Conservation (phyloP, 805 yeast genomes). For the Cyberlindnera subsufficiens region DNA sequence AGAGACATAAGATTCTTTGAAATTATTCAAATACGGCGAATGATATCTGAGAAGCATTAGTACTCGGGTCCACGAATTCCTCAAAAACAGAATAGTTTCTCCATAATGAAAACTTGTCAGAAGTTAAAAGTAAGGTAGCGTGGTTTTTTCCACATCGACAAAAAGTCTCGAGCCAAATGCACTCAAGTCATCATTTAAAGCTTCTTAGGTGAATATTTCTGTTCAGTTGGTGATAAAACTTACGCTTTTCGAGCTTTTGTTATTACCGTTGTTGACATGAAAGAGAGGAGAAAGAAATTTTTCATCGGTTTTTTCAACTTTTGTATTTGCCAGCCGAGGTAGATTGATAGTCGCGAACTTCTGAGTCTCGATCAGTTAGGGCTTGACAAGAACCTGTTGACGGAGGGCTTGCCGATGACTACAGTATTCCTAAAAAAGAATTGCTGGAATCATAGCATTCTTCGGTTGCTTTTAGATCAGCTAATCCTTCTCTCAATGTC, state of each 20-base stretch:
- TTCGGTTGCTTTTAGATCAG: no score
- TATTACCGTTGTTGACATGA: no score
- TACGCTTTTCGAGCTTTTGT: neutral
- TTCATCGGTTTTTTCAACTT: no score
- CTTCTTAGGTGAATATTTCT: neutral
- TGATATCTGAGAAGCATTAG: slow-evolving; percentile 6
- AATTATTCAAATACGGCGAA: no score
- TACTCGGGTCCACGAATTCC: slow-evolving; percentile 2
- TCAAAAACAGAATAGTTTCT: neutral
- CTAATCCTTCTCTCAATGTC: neutral
- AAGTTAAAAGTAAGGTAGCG: slow-evolving; percentile 85
- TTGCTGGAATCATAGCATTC: no score
- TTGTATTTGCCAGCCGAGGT: no score
- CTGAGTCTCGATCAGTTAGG: neutral
- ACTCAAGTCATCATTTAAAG: slow-evolving; percentile 46
- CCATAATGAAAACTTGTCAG: slow-evolving; percentile 35
- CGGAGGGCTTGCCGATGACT: no score
- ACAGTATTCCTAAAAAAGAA: no score
- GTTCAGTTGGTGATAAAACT: neutral
- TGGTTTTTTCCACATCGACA: slow-evolving; percentile 98
- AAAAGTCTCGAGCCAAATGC: slow-evolving; percentile 99
- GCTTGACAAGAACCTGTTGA: neutral
- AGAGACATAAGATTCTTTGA: neutral
- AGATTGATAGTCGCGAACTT: no score
- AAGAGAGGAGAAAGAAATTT: no score